phyloP scores from a whole-genome alignment of 1,284 basidiomycete species.

The Uromyces viciae-fabae region DNA sequence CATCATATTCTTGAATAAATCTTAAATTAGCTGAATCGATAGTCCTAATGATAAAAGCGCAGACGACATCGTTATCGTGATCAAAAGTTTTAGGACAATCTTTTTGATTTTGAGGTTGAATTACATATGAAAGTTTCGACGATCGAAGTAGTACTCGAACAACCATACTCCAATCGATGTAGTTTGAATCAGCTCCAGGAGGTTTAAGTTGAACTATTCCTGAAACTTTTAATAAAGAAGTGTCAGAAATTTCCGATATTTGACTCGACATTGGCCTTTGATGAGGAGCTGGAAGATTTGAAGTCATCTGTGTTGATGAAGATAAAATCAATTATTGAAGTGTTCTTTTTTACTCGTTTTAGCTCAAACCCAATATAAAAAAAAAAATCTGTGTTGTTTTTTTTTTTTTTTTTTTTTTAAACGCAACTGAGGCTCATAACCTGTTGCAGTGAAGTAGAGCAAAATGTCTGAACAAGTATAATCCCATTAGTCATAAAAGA shows the following conservation, averaged over 20 bases:
- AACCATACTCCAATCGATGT: neutral
- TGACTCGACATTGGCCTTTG: no score
- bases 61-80: neutral
- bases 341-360: neutral
- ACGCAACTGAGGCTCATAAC: neutral
- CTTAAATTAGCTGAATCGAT: neutral
- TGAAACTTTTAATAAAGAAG: neutral
- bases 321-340: neutral
- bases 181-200: neutral
- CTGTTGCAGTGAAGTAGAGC: neutral
- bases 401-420: neutral
- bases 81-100: neutral
- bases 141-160: neutral
- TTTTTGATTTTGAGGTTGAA: neutral
- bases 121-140: neutral
- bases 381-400: no score
- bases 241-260: neutral
- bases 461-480: no score
- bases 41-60: neutral
- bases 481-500: no score
- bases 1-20: neutral
- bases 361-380: no score
- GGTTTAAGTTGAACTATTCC: neutral
- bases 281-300: neutral
- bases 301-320: neutral